These are phyloP conservation scores for Salvia miltiorrhiza DNA, from an alignment of 257 asterid species.

Conservation along the genomic window DNA sequence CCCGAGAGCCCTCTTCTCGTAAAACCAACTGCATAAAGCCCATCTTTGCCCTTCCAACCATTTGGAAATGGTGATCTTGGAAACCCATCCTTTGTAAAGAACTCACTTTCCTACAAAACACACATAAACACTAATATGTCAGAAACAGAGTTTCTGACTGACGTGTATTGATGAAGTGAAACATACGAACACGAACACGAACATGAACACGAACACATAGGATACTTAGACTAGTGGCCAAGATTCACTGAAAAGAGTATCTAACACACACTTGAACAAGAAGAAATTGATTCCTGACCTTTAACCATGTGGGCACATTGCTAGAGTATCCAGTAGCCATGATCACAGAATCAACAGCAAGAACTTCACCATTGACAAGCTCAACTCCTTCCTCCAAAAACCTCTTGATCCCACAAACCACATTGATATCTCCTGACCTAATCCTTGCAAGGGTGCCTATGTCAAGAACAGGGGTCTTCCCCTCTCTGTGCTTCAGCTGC, in stretches of 20 bases:
- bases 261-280: slow-evolving; percentile 53
- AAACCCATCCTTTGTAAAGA: slow-evolving; percentile 65
- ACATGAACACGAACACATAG: too few species aligned
- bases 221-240: slow-evolving; percentile 15
- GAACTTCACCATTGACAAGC: slow-evolving; percentile 55
- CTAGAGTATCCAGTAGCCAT: slow-evolving; percentile 89
- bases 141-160: background rate
- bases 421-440: slow-evolving; percentile 68
- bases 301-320: slow-evolving; percentile 93
- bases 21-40: slow-evolving; percentile 87
- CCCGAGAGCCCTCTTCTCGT: slow-evolving; percentile 86
- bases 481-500: slow-evolving; percentile 64
- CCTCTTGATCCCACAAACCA: slow-evolving; percentile 75
- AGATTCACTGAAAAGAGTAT: slow-evolving; percentile 34
- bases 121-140: background rate
- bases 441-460: slow-evolving; percentile 72
- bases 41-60: slow-evolving; percentile 89
- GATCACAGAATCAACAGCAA: slow-evolving; percentile 61
- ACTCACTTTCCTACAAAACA: slow-evolving; percentile 55
- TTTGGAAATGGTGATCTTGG: slow-evolving; percentile 76
- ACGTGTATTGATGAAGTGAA: background rate
- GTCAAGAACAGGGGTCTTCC: slow-evolving; percentile 91
- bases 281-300: slow-evolving; percentile 39
- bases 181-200: background rate
- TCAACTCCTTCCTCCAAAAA: slow-evolving; percentile 59